These are phyloP conservation scores for Fraxinus nigra DNA, from an alignment of 305 asterid genomes.

Conservation along the genomic window DNA sequence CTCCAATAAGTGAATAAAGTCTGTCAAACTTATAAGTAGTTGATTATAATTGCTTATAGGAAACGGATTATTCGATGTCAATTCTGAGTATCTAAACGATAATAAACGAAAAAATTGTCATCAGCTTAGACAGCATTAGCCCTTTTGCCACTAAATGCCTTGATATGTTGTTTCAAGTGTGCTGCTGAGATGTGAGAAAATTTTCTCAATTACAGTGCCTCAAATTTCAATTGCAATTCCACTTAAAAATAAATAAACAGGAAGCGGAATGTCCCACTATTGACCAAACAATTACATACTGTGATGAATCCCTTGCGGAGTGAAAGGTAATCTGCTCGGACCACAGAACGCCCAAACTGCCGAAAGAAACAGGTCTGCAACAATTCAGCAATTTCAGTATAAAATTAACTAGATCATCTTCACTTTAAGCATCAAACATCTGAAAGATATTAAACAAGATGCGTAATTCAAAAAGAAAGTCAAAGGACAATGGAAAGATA, in stretches of 20 bases:
- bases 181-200: background rate
- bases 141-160: background rate
- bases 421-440: background rate
- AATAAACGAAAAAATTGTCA: background rate
- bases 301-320: conserved; percentile 91
- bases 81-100: background rate
- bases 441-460: conserved; percentile 6
- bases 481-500: background rate
- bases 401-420: background rate
- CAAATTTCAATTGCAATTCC: background rate
- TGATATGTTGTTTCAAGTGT: background rate
- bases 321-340: conserved; percentile 88
- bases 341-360: conserved; percentile 90
- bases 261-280: background rate
- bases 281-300: conserved; percentile 42
- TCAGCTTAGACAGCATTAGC: background rate
- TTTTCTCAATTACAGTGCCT: conserved; percentile 8
- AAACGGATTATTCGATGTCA: background rate
- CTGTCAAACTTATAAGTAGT: background rate
- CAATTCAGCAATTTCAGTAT: background rate
- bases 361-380: conserved; percentile 88
- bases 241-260: background rate
- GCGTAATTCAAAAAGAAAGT: background rate
- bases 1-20: background rate
- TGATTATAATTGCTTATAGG: background rate